phyloP scores from a whole-genome alignment of 345 rosid species.

The Populus pruinosa region DNA sequence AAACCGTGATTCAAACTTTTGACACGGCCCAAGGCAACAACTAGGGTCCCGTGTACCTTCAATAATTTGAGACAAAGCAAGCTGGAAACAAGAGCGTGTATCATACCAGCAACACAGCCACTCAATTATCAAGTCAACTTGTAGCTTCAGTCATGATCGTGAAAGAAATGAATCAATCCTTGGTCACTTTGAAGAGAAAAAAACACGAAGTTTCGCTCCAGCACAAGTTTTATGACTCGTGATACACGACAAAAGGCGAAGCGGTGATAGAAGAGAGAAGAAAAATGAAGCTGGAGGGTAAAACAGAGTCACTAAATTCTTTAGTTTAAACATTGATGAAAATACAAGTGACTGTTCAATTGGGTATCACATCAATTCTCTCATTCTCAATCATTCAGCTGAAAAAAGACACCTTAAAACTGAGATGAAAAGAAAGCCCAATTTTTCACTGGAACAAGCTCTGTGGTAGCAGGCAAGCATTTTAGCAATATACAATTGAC shows the following conservation, averaged over 20 bases:
- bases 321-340: too few species aligned
- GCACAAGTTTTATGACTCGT: too few species aligned
- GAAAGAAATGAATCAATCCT: background rate
- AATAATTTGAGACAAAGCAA: too few species aligned
- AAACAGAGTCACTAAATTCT: too few species aligned
- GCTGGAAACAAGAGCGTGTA: background rate
- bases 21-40: too few species aligned
- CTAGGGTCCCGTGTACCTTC: too few species aligned
- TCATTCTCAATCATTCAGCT: too few species aligned
- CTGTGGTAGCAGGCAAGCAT: background rate
- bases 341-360: too few species aligned
- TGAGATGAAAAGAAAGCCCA: background rate
- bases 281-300: background rate
- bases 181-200: background rate
- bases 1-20: background rate
- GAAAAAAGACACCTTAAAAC: background rate
- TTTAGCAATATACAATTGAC: background rate
- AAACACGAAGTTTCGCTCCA: background rate
- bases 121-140: background rate
- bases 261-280: background rate
- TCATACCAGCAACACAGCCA: background rate
- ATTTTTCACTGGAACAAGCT: too few species aligned
- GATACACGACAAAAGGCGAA: background rate
- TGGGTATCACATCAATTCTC: too few species aligned
- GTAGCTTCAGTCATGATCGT: background rate